Evolutionary conservation across 192 early-diverging fungal genomes (phyloP).

Genomic region (Backusella tuberculispora): DNA sequence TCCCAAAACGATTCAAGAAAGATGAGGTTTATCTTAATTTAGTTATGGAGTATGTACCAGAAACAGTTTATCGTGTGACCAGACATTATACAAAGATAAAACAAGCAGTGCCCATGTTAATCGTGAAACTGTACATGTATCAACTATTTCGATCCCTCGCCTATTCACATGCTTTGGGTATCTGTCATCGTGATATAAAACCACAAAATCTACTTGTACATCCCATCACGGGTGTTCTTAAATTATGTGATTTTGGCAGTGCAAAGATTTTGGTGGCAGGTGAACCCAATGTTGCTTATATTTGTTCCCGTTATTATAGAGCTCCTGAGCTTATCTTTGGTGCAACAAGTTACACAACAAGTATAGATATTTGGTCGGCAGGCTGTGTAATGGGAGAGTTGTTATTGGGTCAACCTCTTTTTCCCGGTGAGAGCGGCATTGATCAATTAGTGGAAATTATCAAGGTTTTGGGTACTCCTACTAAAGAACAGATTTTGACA

Average conservation of each 20-base stretch:
- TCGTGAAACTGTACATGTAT: constrained; percentile 97
- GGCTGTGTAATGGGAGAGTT: constrained; percentile 96
- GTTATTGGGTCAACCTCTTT: constrained; percentile 89
- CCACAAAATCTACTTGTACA: constrained; percentile 96
- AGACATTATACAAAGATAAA: constrained; percentile 86
- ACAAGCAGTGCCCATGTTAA: constrained; percentile 88
- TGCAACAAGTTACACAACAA: constrained; percentile 87
- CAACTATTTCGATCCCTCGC: constrained; percentile 94
- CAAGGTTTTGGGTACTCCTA: constrained; percentile 95
- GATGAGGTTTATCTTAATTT: constrained; percentile 96
- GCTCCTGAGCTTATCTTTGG: constrained; percentile 96
- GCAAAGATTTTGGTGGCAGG: constrained; percentile 91
- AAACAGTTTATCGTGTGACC: constrained; percentile 91
- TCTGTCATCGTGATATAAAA: constrained; percentile 98
- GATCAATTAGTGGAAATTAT: constrained; percentile 99
- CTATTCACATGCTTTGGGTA: constrained; percentile 94
- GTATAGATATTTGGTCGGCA: constrained; percentile 90
- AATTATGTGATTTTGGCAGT: constrained; percentile 96
- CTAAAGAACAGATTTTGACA: constrained; percentile 89
- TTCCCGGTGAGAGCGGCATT: constrained; percentile 93
- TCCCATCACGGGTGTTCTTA: constrained; percentile 83
- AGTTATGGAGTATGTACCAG: constrained; percentile 91
- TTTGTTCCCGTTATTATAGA: constrained; percentile 95
- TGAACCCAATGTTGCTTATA: constrained; percentile 96
- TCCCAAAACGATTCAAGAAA: constrained; percentile 47